Conservation (phyloP, 2,329 filamentous ascomycete genomes). For the Trichoderma polysporum region DNA sequence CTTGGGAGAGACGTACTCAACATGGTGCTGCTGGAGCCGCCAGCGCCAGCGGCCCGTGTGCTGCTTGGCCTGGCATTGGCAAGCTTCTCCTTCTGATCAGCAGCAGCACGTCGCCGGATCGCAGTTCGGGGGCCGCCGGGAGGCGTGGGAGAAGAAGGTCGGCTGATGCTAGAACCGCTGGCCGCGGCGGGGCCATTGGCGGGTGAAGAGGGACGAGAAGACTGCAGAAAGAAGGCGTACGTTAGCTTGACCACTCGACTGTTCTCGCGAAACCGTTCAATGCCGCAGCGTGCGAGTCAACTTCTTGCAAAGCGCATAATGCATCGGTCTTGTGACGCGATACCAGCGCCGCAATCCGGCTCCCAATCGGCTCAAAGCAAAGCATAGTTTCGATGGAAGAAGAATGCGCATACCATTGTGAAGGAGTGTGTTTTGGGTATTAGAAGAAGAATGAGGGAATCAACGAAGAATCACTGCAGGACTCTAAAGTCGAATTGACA, state of each 20-base stretch:
- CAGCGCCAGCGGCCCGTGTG: slow-evolving; percentile 89
- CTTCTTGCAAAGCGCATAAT: not conserved
- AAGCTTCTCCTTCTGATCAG: slow-evolving; percentile 95
- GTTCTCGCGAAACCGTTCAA: not conserved
- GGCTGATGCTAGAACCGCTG: slow-evolving; percentile 68
- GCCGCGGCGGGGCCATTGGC: slow-evolving; percentile 56
- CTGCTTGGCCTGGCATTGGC: slow-evolving; percentile 91
- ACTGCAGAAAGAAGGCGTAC: slow-evolving; percentile 45
- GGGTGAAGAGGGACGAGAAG: slow-evolving; percentile 61
- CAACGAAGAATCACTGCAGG: slow-evolving; percentile 38
- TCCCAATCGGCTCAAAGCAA: not conserved
- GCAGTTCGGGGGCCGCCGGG: slow-evolving; percentile 94
- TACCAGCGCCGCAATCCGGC: slow-evolving; percentile 6
- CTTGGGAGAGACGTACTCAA: slow-evolving; percentile 66
- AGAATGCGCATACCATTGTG: slow-evolving; percentile 35
- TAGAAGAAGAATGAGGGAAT: slow-evolving; percentile 21
- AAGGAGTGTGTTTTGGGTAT: slow-evolving; percentile 23
- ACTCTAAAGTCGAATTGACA: slow-evolving; percentile 31
- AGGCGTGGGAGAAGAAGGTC: slow-evolving; percentile 81
- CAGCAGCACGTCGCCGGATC: slow-evolving; percentile 90
- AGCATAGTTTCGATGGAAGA: not conserved
- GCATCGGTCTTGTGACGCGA: slow-evolving; percentile 15
- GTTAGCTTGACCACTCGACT: not conserved
- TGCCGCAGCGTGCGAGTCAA: not conserved
- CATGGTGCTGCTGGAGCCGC: slow-evolving; percentile 97